Percentiles rank a stretch among this genome's conserved stretches.
Conservation (phyloP, 768 basidiomycete genomes). For the Russula ochroleuca region DNA sequence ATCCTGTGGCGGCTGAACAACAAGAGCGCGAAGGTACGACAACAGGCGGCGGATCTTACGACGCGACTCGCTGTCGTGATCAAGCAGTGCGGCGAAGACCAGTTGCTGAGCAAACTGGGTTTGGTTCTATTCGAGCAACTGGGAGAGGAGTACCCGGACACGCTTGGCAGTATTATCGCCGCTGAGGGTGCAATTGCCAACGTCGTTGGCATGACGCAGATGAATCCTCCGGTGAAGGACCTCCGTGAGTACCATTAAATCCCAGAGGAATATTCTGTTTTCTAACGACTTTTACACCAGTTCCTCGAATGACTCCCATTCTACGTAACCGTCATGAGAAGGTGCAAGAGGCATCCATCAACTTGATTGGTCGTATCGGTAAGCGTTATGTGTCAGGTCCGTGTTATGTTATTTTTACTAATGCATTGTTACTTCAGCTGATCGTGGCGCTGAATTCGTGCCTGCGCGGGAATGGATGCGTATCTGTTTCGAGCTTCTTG, state of each 20-base stretch:
- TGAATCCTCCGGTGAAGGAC: conserved; percentile 99
- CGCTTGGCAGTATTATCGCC: conserved; percentile 97
- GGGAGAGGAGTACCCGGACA: conserved; percentile 99
- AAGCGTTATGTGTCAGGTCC: conserved; percentile 20
- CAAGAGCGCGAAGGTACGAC: conserved; percentile 98
- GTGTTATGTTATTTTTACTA: background rate
- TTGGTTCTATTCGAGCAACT: conserved; percentile 97
- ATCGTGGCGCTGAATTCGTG: conserved; percentile 98
- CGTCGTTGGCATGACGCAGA: conserved; percentile 99
- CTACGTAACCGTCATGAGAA: conserved; percentile 98
- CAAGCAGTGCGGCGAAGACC: conserved; percentile 98
- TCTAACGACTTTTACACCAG: conserved; percentile 38
- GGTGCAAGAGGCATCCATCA: conserved; percentile 99
- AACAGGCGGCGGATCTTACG: conserved; percentile 98
- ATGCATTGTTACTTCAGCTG: conserved; percentile 48
- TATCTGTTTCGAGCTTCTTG: conserved; percentile 96
- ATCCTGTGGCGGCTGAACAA: conserved; percentile 99
- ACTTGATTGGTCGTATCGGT: conserved; percentile 96
- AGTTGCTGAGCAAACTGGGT: conserved; percentile 91
- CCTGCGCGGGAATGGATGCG: conserved; percentile 99
- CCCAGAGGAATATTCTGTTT: background rate
- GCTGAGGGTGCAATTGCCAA: conserved; percentile 99
- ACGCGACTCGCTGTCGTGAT: conserved; percentile 95
- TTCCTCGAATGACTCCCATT: conserved; percentile 99
- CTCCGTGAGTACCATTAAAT: conserved; percentile 60